Evolutionary conservation across 306 rosid species (phyloP).

Genomic region (Crotalaria pallida): DNA sequence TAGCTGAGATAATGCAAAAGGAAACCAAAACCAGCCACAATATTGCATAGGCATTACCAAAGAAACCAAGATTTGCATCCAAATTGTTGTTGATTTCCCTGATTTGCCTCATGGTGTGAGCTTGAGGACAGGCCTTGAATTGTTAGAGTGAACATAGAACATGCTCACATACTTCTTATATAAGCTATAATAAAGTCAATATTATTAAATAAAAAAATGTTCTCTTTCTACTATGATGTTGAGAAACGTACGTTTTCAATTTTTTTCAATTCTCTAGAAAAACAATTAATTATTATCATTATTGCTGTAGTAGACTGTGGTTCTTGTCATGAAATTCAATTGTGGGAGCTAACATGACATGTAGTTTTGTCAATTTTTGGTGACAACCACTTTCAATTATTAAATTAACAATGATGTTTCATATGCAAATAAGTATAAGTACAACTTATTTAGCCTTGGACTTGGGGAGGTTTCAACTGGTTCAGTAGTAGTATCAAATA

Average conservation of each 20-base stretch:
- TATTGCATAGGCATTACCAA: conserved; percentile 18
- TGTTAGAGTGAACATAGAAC: conserved; percentile 16
- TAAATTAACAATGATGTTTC: conserved; percentile 18
- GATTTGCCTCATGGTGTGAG: conserved; percentile 28
- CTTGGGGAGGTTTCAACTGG: conserved; percentile 45
- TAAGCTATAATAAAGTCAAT: conserved; percentile 25
- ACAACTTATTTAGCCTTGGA: neutral
- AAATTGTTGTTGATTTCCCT: conserved; percentile 28
- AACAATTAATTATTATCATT: neutral
- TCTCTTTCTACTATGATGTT: neutral
- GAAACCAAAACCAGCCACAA: conserved; percentile 41
- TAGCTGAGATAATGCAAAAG: conserved; percentile 39
- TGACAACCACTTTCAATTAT: conserved; percentile 18
- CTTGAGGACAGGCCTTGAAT: neutral
- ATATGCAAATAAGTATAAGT: conserved; percentile 12
- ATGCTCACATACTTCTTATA: conserved; percentile 20
- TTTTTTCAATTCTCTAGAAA: conserved; percentile 11
- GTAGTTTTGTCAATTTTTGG: neutral
- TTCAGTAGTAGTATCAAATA: conserved; percentile 22
- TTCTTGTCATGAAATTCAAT: conserved; percentile 20
- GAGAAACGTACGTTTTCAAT: conserved; percentile 15
- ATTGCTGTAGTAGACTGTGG: conserved; percentile 20
- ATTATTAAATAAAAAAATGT: neutral
- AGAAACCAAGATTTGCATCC: conserved; percentile 24
- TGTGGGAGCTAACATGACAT: conserved; percentile 23